Conservation (phyloP, 192 early-diverging fungal species). For the Coemansia umbellata region DNA sequence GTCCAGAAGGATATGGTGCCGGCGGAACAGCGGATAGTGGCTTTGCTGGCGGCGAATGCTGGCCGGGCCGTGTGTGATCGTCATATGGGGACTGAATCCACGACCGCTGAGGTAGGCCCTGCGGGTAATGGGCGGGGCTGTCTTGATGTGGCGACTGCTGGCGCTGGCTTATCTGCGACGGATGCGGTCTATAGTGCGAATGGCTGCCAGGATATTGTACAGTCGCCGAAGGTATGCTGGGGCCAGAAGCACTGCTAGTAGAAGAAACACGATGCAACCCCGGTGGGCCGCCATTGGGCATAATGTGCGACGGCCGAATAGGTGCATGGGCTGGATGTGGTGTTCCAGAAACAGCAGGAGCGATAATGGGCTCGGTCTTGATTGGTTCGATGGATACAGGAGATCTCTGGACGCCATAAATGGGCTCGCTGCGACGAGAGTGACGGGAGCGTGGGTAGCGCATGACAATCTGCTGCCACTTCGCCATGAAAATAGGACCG, state of each 20-base stretch:
- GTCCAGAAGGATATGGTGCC: not conserved
- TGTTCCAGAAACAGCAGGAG: too few relatives aligned
- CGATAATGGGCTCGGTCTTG: too few relatives aligned
- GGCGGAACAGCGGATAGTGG: not conserved
- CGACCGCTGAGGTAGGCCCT: not conserved
- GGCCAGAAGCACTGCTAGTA: not conserved
- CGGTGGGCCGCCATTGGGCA: not conserved
- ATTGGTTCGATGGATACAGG: not conserved
- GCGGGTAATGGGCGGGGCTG: not conserved
- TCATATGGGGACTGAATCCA: not conserved
- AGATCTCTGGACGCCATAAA: slow-evolving; percentile 19
- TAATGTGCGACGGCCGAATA: not conserved
- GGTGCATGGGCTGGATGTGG: too few relatives aligned
- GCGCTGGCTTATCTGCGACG: slow-evolving; percentile 1
- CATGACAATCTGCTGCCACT: slow-evolving; percentile 38
- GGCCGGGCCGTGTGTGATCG: not conserved
- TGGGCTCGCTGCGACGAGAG: slow-evolving; percentile 39
- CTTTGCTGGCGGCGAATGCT: not conserved
- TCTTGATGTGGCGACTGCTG: not conserved
- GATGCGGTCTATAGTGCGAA: slow-evolving; percentile 1
- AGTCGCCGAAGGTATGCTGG: not conserved
- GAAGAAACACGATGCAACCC: not conserved
- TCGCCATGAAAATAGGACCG: slow-evolving; percentile 21
- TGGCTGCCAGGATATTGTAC: not conserved
- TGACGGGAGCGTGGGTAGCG: slow-evolving; percentile 38